Conservation (phyloP, 352 stramenopile genomes). For the Phytophthora fragariaefolia region DNA sequence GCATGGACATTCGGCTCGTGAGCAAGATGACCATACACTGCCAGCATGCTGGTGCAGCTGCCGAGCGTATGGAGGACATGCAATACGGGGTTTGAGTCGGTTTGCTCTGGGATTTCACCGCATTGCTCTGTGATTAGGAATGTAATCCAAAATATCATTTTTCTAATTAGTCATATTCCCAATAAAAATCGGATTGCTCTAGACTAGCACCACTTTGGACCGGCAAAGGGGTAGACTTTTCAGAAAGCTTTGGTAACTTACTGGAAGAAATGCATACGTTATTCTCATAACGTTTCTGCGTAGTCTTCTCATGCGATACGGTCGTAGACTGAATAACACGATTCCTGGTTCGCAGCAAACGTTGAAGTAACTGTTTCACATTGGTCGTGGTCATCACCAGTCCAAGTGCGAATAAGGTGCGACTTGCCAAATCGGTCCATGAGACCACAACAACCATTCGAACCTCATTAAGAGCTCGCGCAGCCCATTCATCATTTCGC, state of each 20-base stretch:
- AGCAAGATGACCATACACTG: not conserved
- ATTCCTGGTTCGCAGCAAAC: not conserved
- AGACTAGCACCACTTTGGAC: not conserved
- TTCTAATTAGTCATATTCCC: not conserved
- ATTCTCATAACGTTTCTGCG: no score
- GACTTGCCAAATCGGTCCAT: slow-evolving; percentile 19
- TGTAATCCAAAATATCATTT: no score
- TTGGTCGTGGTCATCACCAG: slow-evolving; percentile 15
- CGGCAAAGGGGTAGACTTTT: no score
- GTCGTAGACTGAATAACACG: not conserved
- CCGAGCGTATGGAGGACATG: not conserved
- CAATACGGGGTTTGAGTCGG: not conserved
- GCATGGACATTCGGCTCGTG: not conserved
- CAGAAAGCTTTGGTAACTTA: no score
- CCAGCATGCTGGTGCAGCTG: not conserved
- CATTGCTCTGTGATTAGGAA: not conserved
- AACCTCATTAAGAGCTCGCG: slow-evolving; percentile 17
- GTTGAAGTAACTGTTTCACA: slow-evolving; percentile 18
- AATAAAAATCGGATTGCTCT: not conserved
- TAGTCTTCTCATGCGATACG: not conserved
- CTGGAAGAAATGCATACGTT: no score
- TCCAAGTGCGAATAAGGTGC: slow-evolving; percentile 14
- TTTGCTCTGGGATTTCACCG: not conserved
- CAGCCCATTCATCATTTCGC: slow-evolving; percentile 24
- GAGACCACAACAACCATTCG: slow-evolving; percentile 28